Evolutionary conservation across 1,284 basidiomycete genomes (phyloP).

Genomic region (Moesziomyces parantarcticus): DNA sequence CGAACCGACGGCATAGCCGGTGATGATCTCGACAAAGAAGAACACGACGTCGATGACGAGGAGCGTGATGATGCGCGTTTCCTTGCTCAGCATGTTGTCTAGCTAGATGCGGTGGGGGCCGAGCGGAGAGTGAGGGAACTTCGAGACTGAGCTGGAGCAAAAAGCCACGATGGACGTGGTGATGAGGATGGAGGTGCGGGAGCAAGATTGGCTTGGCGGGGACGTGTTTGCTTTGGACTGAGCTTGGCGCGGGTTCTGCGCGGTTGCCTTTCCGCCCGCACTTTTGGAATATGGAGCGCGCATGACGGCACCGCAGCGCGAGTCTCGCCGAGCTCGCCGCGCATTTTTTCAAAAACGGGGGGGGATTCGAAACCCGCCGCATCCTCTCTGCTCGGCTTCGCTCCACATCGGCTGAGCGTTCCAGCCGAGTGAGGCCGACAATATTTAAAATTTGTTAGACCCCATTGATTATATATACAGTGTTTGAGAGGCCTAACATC

Average conservation of each 20-base stretch:
- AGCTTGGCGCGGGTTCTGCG: too few relatives aligned
- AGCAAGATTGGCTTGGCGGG: too few relatives aligned
- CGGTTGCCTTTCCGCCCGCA: too few relatives aligned
- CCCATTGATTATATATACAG: too few relatives aligned
- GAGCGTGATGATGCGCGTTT: conserved; percentile 73
- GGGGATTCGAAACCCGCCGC: background rate
- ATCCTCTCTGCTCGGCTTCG: background rate
- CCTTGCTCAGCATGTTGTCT: conserved; percentile 47
- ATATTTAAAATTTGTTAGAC: too few relatives aligned
- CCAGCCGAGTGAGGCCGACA: background rate
- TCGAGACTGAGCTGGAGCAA: background rate
- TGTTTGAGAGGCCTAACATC: background rate
- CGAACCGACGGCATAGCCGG: conserved; percentile 90
- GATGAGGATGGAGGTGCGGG: too few relatives aligned
- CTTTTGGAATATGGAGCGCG: conserved; percentile 2
- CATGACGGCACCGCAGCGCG: too few relatives aligned
- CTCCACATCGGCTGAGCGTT: background rate
- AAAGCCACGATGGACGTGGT: too few relatives aligned
- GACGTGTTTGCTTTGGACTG: too few relatives aligned
- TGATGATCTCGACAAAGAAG: conserved; percentile 89
- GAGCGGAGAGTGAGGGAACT: background rate
- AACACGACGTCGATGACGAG: conserved; percentile 87
- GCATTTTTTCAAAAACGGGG: too few relatives aligned
- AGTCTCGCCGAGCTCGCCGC: too few relatives aligned
- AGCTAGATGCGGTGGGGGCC: background rate